These are phyloP conservation scores for Trichoderma reesei DNA, from an alignment of 495 filamentous ascomycete species.

Conservation along the genomic window DNA sequence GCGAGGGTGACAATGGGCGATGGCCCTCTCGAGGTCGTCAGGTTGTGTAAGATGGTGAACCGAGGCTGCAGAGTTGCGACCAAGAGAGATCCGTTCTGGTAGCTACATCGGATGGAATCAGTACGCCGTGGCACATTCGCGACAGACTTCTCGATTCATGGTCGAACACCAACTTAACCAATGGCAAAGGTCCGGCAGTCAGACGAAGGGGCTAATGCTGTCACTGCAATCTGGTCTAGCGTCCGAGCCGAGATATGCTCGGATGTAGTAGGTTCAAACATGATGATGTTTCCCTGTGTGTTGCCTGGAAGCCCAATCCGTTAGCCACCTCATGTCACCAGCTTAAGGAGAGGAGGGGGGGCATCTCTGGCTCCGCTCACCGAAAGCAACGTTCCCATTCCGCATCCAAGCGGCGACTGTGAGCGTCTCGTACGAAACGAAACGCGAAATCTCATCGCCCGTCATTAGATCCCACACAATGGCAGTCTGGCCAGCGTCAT, in stretches of 20 bases:
- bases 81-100: constrained; percentile 89
- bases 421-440: constrained; percentile 80
- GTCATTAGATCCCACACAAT: constrained; percentile 97
- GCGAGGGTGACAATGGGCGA: constrained; percentile 83
- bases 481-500: constrained; percentile 81
- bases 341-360: neutral
- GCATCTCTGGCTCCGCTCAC: constrained; percentile 38
- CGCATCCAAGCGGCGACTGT: constrained; percentile 88
- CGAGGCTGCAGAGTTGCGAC: constrained; percentile 81
- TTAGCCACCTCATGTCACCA: neutral
- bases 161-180: constrained; percentile 49
- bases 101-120: constrained; percentile 45
- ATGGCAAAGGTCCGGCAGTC: constrained; percentile 96
- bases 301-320: constrained; percentile 49
- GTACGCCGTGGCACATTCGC: constrained; percentile 14
- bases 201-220: constrained; percentile 77
- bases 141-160: no score
- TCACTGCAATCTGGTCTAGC: constrained; percentile 83
- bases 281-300: constrained; percentile 80
- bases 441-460: constrained; percentile 80
- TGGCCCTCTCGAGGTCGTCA: constrained; percentile 70
- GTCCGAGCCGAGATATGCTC: constrained; percentile 90
- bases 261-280: constrained; percentile 87
- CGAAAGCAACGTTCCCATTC: constrained; percentile 95
- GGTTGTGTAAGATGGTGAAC: constrained; percentile 90